Conservation (phyloP, 2,329 filamentous ascomycete species). For the Colletotrichum orchidophilum region DNA sequence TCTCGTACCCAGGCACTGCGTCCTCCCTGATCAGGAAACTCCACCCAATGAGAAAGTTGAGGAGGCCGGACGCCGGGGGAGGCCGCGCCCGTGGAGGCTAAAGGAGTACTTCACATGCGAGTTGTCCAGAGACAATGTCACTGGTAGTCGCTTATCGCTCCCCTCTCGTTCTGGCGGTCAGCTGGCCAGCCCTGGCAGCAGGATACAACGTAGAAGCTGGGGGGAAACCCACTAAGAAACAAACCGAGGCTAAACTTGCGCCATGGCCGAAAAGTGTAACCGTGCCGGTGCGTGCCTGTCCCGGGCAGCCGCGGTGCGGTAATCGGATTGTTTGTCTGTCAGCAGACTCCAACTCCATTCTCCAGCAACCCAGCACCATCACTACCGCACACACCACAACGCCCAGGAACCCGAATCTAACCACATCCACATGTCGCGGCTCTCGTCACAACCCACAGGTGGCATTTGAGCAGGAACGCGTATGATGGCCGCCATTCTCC, state of each 20-base stretch:
- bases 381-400: slow-evolving; percentile 8
- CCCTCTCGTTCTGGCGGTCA: slow-evolving; percentile 5
- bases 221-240: slow-evolving; percentile 12
- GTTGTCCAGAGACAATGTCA: slow-evolving; percentile 10
- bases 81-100: slow-evolving; percentile 24
- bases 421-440: slow-evolving; percentile 35
- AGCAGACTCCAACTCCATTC: slow-evolving; percentile 29
- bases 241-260: slow-evolving; percentile 34
- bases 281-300: slow-evolving; percentile 15
- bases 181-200: slow-evolving; percentile 9
- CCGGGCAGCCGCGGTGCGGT: neutral
- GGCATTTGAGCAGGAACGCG: slow-evolving; percentile 34
- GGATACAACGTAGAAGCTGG: slow-evolving; percentile 9
- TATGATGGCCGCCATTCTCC: slow-evolving; percentile 36
- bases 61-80: neutral
- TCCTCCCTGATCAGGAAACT: slow-evolving; percentile 27
- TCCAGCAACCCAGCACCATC: slow-evolving; percentile 17
- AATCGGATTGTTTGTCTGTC: slow-evolving; percentile 23
- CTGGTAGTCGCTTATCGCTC: slow-evolving; percentile 25
- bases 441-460: slow-evolving; percentile 20
- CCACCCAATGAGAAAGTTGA: slow-evolving; percentile 7
- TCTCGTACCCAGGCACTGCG: slow-evolving; percentile 11
- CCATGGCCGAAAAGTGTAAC: slow-evolving; percentile 32
- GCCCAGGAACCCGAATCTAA: slow-evolving; percentile 24
- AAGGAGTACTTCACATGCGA: slow-evolving; percentile 26